These are phyloP conservation scores for Leccinum broughii DNA, from an alignment of 768 basidiomycete genomes.

Conservation along the genomic window DNA sequence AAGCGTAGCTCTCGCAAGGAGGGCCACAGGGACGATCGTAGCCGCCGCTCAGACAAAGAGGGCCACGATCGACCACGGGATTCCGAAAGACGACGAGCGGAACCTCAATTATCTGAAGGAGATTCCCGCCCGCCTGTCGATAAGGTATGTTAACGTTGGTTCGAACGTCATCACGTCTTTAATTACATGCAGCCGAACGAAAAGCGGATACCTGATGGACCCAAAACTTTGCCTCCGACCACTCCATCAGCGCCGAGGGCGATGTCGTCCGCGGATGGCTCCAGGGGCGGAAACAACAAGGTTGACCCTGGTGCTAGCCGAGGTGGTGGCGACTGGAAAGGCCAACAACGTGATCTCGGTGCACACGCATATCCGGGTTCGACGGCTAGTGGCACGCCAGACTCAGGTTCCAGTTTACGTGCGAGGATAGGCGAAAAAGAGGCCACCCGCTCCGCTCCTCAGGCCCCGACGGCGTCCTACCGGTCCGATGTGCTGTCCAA, in stretches of 20 bases:
- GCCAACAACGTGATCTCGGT: constrained; percentile 37
- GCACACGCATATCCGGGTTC: constrained; percentile 26
- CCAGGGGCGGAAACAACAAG: constrained; percentile 45
- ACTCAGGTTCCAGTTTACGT: constrained; percentile 42
- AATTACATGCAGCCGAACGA: constrained; percentile 43
- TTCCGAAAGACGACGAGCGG: constrained; percentile 63
- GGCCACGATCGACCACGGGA: constrained; percentile 66
- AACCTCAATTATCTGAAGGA: constrained; percentile 56
- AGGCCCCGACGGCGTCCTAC: constrained; percentile 43
- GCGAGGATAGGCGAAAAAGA: constrained; percentile 68
- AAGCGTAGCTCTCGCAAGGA: constrained; percentile 84
- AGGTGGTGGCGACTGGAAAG: constrained; percentile 53
- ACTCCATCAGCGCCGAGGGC: constrained; percentile 73
- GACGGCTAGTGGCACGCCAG: constrained; percentile 19
- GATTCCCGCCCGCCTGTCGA: constrained; percentile 54
- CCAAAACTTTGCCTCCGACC: constrained; percentile 53
- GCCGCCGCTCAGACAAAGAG: constrained; percentile 71
- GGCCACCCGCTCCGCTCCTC: constrained; percentile 38
- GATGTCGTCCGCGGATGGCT: constrained; percentile 54
- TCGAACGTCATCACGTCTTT: constrained; percentile 3
- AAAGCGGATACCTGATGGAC: constrained; percentile 57
- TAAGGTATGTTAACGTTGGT: constrained; percentile 48
- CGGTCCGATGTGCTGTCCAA: constrained; percentile 45
- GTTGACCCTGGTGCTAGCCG: constrained; percentile 37
- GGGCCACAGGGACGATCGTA: constrained; percentile 71